phyloP scores from a whole-genome alignment of 1,284 basidiomycete species.

The Veloboletus limbatus region DNA sequence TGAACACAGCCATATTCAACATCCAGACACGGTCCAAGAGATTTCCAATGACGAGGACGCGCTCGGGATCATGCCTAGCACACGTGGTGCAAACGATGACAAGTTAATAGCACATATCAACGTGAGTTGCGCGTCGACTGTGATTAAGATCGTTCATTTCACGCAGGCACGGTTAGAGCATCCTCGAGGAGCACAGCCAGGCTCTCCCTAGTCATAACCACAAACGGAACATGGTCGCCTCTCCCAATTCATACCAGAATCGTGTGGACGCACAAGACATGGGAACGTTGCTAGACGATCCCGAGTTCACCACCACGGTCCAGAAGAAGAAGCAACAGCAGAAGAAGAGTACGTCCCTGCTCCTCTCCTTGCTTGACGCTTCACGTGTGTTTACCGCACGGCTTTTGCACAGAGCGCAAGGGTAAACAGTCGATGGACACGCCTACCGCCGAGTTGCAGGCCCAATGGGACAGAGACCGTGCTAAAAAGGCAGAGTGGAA shows the following conservation, averaged over 20 bases:
- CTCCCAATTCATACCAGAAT: slow-evolving; percentile 63
- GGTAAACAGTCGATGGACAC: slow-evolving; percentile 41
- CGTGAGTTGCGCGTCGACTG: slow-evolving; percentile 37
- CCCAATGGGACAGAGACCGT: slow-evolving; percentile 80
- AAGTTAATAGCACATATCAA: slow-evolving; percentile 60
- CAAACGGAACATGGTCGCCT: slow-evolving; percentile 57
- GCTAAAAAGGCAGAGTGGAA: slow-evolving; percentile 79
- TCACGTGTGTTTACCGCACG: slow-evolving; percentile 32
- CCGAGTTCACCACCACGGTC: slow-evolving; percentile 33
- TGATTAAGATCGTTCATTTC: slow-evolving; percentile 1
- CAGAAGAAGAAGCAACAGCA: slow-evolving; percentile 23
- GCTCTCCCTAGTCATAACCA: slow-evolving; percentile 40
- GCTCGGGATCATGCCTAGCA: slow-evolving; percentile 17
- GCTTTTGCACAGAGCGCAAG: slow-evolving; percentile 41
- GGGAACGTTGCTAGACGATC: slow-evolving; percentile 24
- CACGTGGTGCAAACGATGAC: slow-evolving; percentile 66
- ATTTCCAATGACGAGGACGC: slow-evolving; percentile 32
- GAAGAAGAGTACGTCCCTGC: slow-evolving; percentile 21
- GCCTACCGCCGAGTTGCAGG: slow-evolving; percentile 62
- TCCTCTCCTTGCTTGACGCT: slow-evolving; percentile 14
- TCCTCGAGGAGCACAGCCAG: slow-evolving; percentile 47
- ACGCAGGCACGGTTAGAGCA: slow-evolving; percentile 27
- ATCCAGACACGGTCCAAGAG: slow-evolving; percentile 13
- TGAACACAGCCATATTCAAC: slow-evolving; percentile 33
- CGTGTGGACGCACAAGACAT: slow-evolving; percentile 48